phyloP scores from a whole-genome alignment of 2,329 filamentous ascomycete species.

The Monosporascus ibericus region DNA sequence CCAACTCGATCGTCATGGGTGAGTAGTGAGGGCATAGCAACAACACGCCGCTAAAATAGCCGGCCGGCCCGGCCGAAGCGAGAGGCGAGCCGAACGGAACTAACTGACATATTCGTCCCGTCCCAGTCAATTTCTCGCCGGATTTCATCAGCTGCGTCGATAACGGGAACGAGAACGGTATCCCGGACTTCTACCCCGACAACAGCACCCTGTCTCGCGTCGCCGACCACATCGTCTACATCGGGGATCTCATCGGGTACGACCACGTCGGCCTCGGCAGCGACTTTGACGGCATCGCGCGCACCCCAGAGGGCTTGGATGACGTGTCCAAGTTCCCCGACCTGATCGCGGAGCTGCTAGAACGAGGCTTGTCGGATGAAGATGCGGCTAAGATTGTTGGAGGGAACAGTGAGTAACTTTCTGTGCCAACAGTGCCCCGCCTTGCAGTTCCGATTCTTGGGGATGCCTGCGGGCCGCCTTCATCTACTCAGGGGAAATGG shows the following conservation, averaged over 20 bases:
- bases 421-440: background rate
- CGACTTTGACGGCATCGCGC: constrained; percentile 76
- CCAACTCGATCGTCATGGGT: constrained; percentile 72
- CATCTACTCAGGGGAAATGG: background rate
- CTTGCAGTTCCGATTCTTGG: background rate
- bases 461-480: too few species aligned
- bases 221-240: constrained; percentile 73
- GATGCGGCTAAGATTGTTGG: constrained; percentile 73
- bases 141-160: constrained; percentile 74
- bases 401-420: constrained; percentile 45
- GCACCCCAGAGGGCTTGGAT: constrained; percentile 67
- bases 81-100: background rate
- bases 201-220: constrained; percentile 74
- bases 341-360: constrained; percentile 68
- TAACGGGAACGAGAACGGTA: constrained; percentile 49
- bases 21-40: constrained; percentile 5
- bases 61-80: too few species aligned
- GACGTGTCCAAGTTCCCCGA: constrained; percentile 81
- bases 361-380: constrained; percentile 64
- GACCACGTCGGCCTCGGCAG: constrained; percentile 83
- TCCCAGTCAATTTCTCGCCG: constrained; percentile 69
- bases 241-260: constrained; percentile 77
- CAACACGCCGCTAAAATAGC: background rate
- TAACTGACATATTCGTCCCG: background rate
- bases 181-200: constrained; percentile 61